Conservation (phyloP, 495 filamentous ascomycete genomes). For the Daldinia concentrica region DNA sequence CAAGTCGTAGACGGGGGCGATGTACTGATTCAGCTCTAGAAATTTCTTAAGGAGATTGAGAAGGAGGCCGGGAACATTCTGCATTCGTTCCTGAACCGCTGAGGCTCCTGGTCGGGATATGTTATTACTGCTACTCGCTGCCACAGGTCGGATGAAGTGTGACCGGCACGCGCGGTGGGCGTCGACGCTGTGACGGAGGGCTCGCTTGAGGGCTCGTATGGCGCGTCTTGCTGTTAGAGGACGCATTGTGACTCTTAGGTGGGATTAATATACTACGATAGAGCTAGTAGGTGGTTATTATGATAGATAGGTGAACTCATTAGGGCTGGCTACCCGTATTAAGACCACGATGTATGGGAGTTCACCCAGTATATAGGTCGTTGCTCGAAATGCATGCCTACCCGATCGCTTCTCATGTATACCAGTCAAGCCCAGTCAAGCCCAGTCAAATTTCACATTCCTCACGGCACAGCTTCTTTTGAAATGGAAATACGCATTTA, state of each 20-base stretch:
- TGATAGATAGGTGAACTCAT: background rate
- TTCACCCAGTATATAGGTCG: background rate
- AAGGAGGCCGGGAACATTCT: slow-evolving; percentile 41
- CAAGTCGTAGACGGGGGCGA: slow-evolving; percentile 34
- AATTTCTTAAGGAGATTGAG: slow-evolving; percentile 44
- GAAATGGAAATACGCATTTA: background rate
- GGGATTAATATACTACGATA: background rate
- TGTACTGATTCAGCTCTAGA: slow-evolving; percentile 45
- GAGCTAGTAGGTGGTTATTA: background rate
- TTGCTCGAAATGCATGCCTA: background rate
- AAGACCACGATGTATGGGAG: background rate
- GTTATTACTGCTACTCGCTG: background rate
- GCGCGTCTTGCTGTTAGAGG: slow-evolving; percentile 14
- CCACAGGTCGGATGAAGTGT: background rate
- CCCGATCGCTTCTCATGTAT: background rate
- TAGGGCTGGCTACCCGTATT: background rate
- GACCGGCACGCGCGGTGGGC: background rate
- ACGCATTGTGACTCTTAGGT: slow-evolving; percentile 11
- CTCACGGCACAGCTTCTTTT: background rate
- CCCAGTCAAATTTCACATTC: too few species aligned
- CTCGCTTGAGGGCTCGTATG: slow-evolving; percentile 22
- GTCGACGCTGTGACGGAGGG: slow-evolving; percentile 1
- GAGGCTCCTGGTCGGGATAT: background rate
- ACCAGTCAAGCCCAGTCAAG: background rate
- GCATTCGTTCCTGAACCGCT: slow-evolving; percentile 35